phyloP scores from a whole-genome alignment of 2,329 filamentous ascomycete species.

The Venturia asperata region DNA sequence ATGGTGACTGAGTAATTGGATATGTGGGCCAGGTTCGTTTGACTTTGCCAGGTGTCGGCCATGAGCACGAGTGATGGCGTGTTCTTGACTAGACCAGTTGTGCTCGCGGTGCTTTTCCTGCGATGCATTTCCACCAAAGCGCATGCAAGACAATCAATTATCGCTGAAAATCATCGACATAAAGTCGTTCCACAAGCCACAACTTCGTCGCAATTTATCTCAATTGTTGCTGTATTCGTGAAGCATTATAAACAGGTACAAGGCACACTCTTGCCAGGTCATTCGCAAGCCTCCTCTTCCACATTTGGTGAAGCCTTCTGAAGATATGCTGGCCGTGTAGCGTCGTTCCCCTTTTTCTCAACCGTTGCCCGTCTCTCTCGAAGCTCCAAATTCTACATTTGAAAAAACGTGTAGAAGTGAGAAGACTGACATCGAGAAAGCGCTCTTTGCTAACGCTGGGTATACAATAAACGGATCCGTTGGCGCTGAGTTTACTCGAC shows the following conservation, averaged over 20 bases:
- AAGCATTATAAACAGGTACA: conserved; percentile 11
- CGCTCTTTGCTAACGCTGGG: neutral
- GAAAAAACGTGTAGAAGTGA: neutral
- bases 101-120: neutral
- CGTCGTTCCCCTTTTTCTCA: neutral
- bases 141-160: neutral
- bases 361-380: neutral
- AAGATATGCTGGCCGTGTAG: neutral
- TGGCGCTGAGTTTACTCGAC: neutral
- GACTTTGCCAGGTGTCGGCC: neutral
- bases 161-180: neutral
- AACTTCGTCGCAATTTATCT: neutral
- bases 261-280: neutral
- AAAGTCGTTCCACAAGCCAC: neutral
- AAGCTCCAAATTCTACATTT: neutral
- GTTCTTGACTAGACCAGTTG: neutral
- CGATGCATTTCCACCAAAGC: neutral
- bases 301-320: neutral
- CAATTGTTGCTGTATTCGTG: neutral
- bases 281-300: neutral
- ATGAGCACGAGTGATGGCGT: neutral
- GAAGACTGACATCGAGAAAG: neutral
- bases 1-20: neutral
- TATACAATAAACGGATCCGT: neutral
- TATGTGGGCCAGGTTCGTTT: neutral